A percentile compares a stretch with the other conserved stretches of the same genome.
phyloP scores from a whole-genome alignment of 2,329 filamentous ascomycete species.

The Monilinia vaccinii-corymbosi region DNA sequence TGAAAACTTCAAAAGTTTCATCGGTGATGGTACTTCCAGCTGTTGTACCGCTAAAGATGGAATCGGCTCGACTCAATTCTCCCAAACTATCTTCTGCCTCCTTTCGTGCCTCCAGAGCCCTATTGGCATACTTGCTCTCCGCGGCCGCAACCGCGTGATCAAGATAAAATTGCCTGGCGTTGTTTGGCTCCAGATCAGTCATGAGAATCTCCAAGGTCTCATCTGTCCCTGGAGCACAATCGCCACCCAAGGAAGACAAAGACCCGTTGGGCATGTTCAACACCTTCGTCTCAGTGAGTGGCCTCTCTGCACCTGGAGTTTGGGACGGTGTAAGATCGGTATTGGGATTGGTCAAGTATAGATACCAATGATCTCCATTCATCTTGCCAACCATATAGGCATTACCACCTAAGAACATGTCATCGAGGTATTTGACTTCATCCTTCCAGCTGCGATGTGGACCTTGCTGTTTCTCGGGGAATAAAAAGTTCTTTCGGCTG shows the following conservation, averaged over 20 bases:
- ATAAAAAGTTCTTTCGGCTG: constrained; percentile 97
- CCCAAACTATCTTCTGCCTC: constrained; percentile 50
- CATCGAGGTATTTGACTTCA: constrained; percentile 87
- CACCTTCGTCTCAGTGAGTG: constrained; percentile 27
- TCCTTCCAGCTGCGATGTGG: constrained; percentile 97
- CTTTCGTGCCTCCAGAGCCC: constrained; percentile 54
- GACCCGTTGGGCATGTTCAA: constrained; percentile 30
- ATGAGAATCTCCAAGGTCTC: constrained; percentile 70
- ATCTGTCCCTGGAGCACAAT: constrained; percentile 38
- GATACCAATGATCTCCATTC: constrained; percentile 99
- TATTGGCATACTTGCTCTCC: constrained; percentile 64
- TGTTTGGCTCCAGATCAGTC: constrained; percentile 60
- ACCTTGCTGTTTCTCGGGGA: constrained; percentile 86
- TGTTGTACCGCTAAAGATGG: constrained; percentile 33
- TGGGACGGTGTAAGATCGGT: constrained; percentile 71
- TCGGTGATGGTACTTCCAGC: constrained; percentile 36
- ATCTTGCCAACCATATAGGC: constrained; percentile 99
- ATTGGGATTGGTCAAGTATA: constrained; percentile 89
- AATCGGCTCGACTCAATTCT: constrained; percentile 41
- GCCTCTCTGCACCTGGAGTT: constrained; percentile 53
- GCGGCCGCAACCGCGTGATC: constrained; percentile 85
- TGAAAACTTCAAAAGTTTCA: constrained; percentile 70
- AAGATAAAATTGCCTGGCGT: constrained; percentile 65
- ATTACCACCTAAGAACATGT: constrained; percentile 83
- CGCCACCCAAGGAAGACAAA: constrained; percentile 16